These are phyloP conservation scores for Pseudocercospora cruenta DNA, from an alignment of 2,329 filamentous ascomycete genomes.

Conservation along the genomic window DNA sequence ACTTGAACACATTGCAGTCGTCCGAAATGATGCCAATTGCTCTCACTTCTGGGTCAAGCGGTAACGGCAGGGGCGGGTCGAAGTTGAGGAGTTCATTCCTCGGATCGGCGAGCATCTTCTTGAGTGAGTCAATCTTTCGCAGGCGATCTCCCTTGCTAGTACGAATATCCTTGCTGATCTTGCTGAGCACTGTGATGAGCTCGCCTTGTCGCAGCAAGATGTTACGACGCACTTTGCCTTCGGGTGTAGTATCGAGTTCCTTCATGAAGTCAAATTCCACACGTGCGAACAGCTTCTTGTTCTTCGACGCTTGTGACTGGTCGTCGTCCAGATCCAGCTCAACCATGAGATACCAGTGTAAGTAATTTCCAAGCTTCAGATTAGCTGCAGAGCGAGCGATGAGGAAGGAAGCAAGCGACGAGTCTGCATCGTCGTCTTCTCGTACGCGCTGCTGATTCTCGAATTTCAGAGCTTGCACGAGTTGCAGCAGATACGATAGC, in stretches of 20 bases:
- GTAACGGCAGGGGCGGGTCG: conserved; percentile 83
- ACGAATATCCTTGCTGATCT: conserved; percentile 86
- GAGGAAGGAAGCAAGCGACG: conserved; percentile 85
- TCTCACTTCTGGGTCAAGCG: conserved; percentile 80
- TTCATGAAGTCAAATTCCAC: conserved; percentile 97
- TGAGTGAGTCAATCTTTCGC: conserved; percentile 81
- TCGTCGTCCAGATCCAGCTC: conserved; percentile 75
- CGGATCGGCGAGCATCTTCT: conserved; percentile 80
- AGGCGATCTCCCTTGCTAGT: conserved; percentile 75
- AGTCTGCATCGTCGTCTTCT: conserved; percentile 63
- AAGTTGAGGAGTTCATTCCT: conserved; percentile 86
- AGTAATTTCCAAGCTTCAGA: conserved; percentile 88
- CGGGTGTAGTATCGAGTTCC: conserved; percentile 72
- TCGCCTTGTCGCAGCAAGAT: conserved; percentile 85
- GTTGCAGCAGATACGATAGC: conserved; percentile 84
- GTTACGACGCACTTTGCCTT: conserved; percentile 73
- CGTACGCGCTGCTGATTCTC: conserved; percentile 64
- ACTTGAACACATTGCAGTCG: conserved; percentile 92
- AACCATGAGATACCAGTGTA: conserved; percentile 98
- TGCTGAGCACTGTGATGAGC: conserved; percentile 81
- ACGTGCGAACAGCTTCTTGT: conserved; percentile 85
- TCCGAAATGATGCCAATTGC: conserved; percentile 81
- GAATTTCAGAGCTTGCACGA: conserved; percentile 95
- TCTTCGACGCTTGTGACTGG: conserved; percentile 65
- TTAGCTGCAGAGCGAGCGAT: conserved; percentile 86